A percentile compares a stretch with the other conserved stretches of the same genome.
These are phyloP conservation scores for Polysphondylium violaceum DNA, from an alignment of 78 protist species.

Conservation along the genomic window DNA sequence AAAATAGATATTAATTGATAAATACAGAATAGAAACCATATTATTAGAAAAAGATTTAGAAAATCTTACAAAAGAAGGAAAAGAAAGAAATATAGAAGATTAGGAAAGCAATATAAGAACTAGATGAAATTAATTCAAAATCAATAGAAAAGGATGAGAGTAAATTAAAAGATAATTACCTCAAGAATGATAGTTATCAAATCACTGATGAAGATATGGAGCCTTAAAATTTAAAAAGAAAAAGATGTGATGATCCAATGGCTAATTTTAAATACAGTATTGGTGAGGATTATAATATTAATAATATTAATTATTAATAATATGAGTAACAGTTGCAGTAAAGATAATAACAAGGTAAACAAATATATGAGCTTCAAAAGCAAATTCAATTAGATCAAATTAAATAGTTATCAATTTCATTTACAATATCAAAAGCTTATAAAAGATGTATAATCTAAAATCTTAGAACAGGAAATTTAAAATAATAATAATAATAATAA, in stretches of 20 bases:
- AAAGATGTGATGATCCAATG: slow-evolving; percentile 88
- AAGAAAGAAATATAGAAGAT: slow-evolving; percentile 30
- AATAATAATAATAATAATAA: slow-evolving; percentile 7
- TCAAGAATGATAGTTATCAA: neutral
- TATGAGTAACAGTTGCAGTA: too few species aligned
- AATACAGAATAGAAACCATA: too few species aligned
- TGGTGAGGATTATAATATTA: too few species aligned
- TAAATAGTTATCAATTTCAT: too few species aligned
- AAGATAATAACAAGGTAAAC: too few species aligned
- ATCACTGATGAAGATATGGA: slow-evolving; percentile 89
- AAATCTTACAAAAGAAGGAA: slow-evolving; percentile 17
- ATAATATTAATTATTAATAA: too few species aligned
- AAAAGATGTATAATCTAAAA: too few species aligned
- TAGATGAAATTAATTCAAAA: slow-evolving; percentile 18
- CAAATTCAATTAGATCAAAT: too few species aligned
- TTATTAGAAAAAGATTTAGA: neutral
- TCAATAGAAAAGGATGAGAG: slow-evolving; percentile 38
- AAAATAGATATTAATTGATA: too few species aligned
- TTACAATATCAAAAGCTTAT: too few species aligned
- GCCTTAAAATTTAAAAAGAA: slow-evolving; percentile 64
- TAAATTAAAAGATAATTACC: slow-evolving; percentile 62
- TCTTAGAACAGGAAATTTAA: too few species aligned
- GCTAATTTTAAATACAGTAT: slow-evolving; percentile 55
- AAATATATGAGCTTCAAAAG: too few species aligned
- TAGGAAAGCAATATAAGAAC: slow-evolving; percentile 63